Base-by-base conservation (phyloP, 164 flowering plant species). In the Stephania cephalantha region DNA sequence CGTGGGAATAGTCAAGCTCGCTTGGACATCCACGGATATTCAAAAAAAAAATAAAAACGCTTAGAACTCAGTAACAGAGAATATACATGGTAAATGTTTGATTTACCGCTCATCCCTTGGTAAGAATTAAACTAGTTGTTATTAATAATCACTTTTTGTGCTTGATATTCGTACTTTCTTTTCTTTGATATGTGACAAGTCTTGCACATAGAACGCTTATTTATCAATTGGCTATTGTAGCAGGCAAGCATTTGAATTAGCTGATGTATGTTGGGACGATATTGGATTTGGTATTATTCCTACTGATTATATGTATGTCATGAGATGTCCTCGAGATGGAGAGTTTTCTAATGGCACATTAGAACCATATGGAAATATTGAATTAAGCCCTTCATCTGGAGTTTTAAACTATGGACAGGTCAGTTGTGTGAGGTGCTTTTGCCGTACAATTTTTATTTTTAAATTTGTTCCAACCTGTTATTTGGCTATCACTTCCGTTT, bases 401-500 rank as follows among this genome's bases (percentile, higher is more conserved):
- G 88, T 91, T 55, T 79, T 91, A 73, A 91, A 91, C 72, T 91
- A 91, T 83, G 95, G 91, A 17, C 95, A 91, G 93, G 93, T 89
- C 18, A 35, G 71, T 69, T 55, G n/a, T 69, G n/a, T 74, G 29
- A 52, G 64, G 7, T 58, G 64, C 64, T 58, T 58, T 15, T 58
- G 64, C 18, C 20, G 15, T 6, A 18, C 20, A 58, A 15, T 58
- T 50, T 58, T 15, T 58, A 12, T 9, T 58, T 13, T 50, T 50
- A 50, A 9, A 9, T 50, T 50, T 50, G 6, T 13, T 50, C 1
- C 55, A 35, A 50, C 55, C 6, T 50, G 10, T 50, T 50, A 50
- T 50, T 50, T 50, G 55, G 55, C 2, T 50, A 50, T 7, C 15
- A 50, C 42, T 35, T 35, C 42, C 42, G 42, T 35, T 35, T 2